Conservation (phyloP, 305 asterid species). For the Ilex paraguariensis region DNA sequence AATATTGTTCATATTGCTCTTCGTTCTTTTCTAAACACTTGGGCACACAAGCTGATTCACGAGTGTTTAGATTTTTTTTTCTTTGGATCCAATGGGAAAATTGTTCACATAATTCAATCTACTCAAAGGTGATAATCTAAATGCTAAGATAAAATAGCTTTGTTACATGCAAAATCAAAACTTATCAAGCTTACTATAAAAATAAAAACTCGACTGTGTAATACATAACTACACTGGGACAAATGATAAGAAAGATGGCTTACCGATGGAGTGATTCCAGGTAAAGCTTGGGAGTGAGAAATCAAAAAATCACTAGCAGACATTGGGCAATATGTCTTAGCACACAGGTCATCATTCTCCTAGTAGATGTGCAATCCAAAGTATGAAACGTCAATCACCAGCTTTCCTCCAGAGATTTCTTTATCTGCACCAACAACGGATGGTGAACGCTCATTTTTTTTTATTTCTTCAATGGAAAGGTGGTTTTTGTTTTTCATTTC, state of each 20-base stretch:
- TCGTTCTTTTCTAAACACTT: too few relatives aligned
- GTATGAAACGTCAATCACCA: constrained; percentile 58
- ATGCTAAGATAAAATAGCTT: too few relatives aligned
- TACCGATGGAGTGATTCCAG: constrained; percentile 81
- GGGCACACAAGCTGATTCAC: too few relatives aligned
- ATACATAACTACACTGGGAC: neutral
- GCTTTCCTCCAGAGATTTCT: constrained; percentile 61
- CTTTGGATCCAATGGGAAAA: too few relatives aligned
- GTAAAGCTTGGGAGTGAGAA: constrained; percentile 71
- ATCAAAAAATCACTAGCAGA: constrained; percentile 63
- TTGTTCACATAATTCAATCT: too few relatives aligned
- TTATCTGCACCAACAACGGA: constrained; percentile 39
- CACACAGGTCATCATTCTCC: constrained; percentile 65
- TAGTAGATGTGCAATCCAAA: constrained; percentile 37
- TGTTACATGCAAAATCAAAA: neutral
- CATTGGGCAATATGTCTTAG: constrained; percentile 69
- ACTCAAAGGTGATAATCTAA: too few relatives aligned
- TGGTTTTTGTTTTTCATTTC: too few relatives aligned
- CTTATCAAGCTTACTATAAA: too few relatives aligned
- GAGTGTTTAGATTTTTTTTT: too few relatives aligned
- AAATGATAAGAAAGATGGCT: constrained; percentile 25
- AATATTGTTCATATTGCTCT: too few relatives aligned
- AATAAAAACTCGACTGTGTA: neutral
- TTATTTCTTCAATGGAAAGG: too few relatives aligned
- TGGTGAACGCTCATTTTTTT: too few relatives aligned